Percentiles rank a stretch among this genome's conserved stretches.
Conservation (phyloP, 2,329 filamentous ascomycete species). For the Hirsutella rhossiliensis region DNA sequence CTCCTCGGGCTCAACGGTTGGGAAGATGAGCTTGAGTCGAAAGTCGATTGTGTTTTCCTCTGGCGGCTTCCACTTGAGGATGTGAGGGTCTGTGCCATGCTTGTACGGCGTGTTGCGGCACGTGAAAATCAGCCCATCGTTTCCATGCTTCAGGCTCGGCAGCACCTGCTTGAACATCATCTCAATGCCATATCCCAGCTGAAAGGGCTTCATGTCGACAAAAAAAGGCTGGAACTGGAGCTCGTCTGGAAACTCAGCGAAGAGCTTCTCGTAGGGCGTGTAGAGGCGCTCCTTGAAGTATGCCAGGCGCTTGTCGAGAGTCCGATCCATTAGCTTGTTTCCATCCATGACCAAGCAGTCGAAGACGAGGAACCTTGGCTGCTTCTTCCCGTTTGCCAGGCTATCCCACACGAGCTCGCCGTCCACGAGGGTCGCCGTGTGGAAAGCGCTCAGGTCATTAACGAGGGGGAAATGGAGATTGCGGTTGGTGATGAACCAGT, state of each 20-base stretch:
- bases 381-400: constrained; percentile 51
- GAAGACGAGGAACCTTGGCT: constrained; percentile 82
- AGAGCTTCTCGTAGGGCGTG: constrained; percentile 53
- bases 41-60: constrained; percentile 95
- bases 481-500: constrained; percentile 64
- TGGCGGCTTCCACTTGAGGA: constrained; percentile 95
- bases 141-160: constrained; percentile 76
- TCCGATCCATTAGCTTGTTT: constrained; percentile 61
- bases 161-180: constrained; percentile 87
- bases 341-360: constrained; percentile 80
- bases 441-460: constrained; percentile 53
- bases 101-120: constrained; percentile 78
- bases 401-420: constrained; percentile 86
- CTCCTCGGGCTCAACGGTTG: constrained; percentile 53
- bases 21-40: constrained; percentile 66
- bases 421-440: constrained; percentile 73
- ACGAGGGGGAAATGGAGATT: constrained; percentile 71
- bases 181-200: constrained; percentile 77
- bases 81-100: constrained; percentile 83
- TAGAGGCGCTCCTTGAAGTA: constrained; percentile 74
- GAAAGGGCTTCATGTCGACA: constrained; percentile 79
- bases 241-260: constrained; percentile 57
- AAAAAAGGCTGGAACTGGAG: constrained; percentile 62
- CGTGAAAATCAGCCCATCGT: constrained; percentile 97
- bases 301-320: constrained; percentile 78